These are phyloP conservation scores for Halteria grandinella DNA, from an alignment of 73 alveolate species.

Conservation along the genomic window DNA sequence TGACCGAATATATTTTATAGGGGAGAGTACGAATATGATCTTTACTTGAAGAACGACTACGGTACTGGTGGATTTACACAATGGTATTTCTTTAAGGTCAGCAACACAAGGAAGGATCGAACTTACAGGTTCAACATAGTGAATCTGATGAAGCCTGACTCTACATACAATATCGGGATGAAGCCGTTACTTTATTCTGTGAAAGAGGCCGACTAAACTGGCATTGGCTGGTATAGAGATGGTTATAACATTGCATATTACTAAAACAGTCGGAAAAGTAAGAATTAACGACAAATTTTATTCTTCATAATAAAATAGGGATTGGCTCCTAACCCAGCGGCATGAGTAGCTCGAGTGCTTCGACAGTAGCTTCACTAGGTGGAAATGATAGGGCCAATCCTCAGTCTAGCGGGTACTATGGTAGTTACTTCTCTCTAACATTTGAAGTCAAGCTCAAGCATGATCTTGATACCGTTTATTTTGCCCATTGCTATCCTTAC, in stretches of 20 bases:
- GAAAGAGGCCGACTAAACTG: conserved; percentile 69
- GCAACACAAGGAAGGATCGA: conserved; percentile 84
- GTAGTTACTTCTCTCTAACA: conserved; percentile 17
- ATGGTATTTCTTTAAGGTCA: conserved; percentile 89
- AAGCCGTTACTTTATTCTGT: conserved; percentile 80
- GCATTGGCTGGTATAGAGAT: conserved; percentile 43
- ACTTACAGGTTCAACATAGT: conserved; percentile 69
- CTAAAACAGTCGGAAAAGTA: conserved; percentile 40
- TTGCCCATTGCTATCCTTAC: conserved; percentile 86
- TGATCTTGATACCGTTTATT: conserved; percentile 80
- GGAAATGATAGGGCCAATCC: neutral
- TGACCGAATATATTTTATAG: neutral
- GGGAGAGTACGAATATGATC: conserved; percentile 82
- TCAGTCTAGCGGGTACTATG: conserved; percentile 4
- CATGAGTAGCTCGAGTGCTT: neutral
- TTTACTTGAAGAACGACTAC: conserved; percentile 84
- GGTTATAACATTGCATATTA: conserved; percentile 42
- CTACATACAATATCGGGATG: conserved; percentile 75
- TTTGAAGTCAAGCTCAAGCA: conserved; percentile 21
- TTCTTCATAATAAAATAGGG: neutral
- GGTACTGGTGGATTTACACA: conserved; percentile 83
- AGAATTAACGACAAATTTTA: neutral
- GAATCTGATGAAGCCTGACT: conserved; percentile 75
- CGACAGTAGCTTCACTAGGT: neutral
- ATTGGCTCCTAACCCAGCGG: neutral